These are phyloP conservation scores for Cruciata laevipes DNA, from an alignment of 257 asterid species.

Conservation along the genomic window DNA sequence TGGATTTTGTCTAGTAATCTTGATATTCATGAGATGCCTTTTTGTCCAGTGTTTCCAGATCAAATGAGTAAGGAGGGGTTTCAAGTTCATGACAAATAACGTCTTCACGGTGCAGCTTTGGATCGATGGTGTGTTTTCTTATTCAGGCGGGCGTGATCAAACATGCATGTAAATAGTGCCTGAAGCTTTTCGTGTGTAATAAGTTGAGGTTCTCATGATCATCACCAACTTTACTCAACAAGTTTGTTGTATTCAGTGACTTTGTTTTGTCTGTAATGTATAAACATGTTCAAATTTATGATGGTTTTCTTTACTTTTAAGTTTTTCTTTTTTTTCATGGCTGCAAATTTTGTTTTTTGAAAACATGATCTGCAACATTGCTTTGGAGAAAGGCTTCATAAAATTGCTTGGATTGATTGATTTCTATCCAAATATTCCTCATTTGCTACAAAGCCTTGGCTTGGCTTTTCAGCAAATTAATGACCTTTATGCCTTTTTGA, in stretches of 20 bases:
- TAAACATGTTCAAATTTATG: neutral
- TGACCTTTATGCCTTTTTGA: too few relatives aligned
- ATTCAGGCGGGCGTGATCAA: neutral
- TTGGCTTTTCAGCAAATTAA: too few relatives aligned
- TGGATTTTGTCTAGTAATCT: neutral
- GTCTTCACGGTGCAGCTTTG: neutral
- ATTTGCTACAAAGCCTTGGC: too few relatives aligned
- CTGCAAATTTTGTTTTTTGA: too few relatives aligned
- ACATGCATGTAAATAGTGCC: neutral
- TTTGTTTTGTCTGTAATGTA: neutral
- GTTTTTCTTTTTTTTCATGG: too few relatives aligned
- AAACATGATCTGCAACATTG: too few relatives aligned
- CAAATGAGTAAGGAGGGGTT: neutral
- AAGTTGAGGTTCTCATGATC: neutral
- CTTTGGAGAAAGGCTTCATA: too few relatives aligned
- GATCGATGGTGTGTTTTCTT: neutral
- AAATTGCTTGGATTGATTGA: too few relatives aligned
- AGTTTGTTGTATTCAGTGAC: neutral
- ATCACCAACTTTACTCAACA: neutral
- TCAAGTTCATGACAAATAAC: neutral
- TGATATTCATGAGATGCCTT: neutral
- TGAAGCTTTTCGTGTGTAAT: neutral
- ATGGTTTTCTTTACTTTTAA: too few relatives aligned
- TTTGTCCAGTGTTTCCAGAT: neutral
- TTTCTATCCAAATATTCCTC: too few relatives aligned